Evolutionary conservation across 202 grass and related monocot genomes (phyloP), one percentile per base, ranked within the genome.

Genomic region (Alloteropsis angusta): DNA sequence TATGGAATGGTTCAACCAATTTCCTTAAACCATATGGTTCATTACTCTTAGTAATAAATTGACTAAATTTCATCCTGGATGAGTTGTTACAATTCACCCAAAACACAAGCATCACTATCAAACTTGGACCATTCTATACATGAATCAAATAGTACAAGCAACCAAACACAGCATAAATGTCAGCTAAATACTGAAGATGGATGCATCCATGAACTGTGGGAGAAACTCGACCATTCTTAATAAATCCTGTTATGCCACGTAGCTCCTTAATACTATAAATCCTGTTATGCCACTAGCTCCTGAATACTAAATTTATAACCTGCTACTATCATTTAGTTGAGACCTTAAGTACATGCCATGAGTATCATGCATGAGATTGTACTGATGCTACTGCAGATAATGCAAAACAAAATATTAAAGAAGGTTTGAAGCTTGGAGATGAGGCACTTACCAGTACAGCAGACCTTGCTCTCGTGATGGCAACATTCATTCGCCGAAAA

Each of bases 401-500:
- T 50, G 54, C 21, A 71, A 44, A 83, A 75, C 18, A 21, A 32
- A 38, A 39, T 22, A 42, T 18, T 30, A 34, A 56, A 18, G 42
- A 57, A 11, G 28, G 15, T 28, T 74, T 65, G 4, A 74, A 41
- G 53, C 44, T 84, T 67, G 52, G 77, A 64, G 18, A 81, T 77
- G 37, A 43, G 75, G 16, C 13, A 54, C 69, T 88, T 92, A 90
- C 95, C 30, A 97, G 80, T 52, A 97, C 89, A 26, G 95, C 84
- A 47, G 95, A 88, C 79, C 86, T 93, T 78, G 95, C 95, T 85
- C 95, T 90, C 13, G 95, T 97, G 78, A 97, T 94, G 59, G 89
- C 91, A 58, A 97, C 95, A 85, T 97, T 97, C 95, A 97, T 97
- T 90, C 95, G 80, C 54, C 95, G 82, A 55, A 94, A 94, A 87